A percentile compares a stretch with the other conserved stretches of the same genome.
These are phyloP conservation scores for Backusella psychrophila DNA, from an alignment of 192 early-diverging fungal genomes.

Conservation along the genomic window DNA sequence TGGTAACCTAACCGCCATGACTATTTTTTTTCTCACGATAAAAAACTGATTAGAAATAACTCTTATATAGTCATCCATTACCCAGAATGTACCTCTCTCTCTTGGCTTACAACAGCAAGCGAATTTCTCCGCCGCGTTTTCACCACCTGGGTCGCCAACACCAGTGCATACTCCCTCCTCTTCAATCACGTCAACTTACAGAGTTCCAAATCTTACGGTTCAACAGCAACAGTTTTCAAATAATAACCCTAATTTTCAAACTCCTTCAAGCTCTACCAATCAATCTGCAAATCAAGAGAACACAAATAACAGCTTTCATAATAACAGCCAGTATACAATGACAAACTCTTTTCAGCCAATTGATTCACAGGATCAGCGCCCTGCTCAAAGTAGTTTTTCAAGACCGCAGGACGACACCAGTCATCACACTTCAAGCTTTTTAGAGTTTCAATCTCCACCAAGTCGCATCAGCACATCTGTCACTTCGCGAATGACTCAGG, in stretches of 20 bases:
- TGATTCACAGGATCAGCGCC: neutral
- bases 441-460: slow-evolving; percentile 7
- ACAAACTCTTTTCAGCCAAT: slow-evolving; percentile 1
- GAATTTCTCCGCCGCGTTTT: neutral
- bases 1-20: neutral
- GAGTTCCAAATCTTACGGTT: neutral
- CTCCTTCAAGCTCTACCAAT: neutral
- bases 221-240: neutral
- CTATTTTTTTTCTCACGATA: slow-evolving; percentile 15
- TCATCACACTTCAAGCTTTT: neutral
- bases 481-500: neutral
- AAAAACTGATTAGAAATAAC: slow-evolving; percentile 9
- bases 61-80: neutral
- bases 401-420: slow-evolving; percentile 4
- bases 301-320: neutral
- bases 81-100: neutral
- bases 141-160: neutral
- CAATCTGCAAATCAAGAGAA: neutral
- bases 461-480: slow-evolving; percentile 7
- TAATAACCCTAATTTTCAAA: neutral
- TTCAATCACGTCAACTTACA: neutral
- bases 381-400: neutral
- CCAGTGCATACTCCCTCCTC: neutral
- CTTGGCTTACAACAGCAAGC: neutral
- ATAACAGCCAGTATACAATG: neutral